Conservation (phyloP, 768 basidiomycete genomes). For the Tephrocybe rancida region DNA sequence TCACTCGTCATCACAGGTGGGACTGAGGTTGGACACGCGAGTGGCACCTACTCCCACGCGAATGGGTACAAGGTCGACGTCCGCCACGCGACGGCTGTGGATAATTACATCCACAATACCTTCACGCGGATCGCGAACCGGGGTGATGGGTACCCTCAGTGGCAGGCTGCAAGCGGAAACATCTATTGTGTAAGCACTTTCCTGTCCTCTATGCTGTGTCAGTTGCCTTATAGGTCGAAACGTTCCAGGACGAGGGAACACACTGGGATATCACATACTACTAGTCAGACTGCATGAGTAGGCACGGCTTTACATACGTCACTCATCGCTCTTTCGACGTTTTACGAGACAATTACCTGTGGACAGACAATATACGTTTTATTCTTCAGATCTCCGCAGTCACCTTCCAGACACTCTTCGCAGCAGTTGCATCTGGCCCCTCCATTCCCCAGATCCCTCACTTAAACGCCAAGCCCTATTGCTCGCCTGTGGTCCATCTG, state of each 20-base stretch:
- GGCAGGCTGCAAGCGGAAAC: constrained; percentile 27
- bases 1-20: constrained; percentile 76
- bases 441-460: constrained; percentile 44
- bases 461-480: constrained; percentile 36
- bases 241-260: background rate
- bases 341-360: too few relatives aligned
- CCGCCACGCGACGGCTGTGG: constrained; percentile 21
- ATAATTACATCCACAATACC: constrained; percentile 25
- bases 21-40: constrained; percentile 35
- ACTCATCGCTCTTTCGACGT: too few relatives aligned
- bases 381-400: constrained; percentile 37
- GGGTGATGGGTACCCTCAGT: constrained; percentile 29
- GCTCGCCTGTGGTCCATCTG: constrained; percentile 33
- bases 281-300: constrained; percentile 2
- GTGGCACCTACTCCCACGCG: constrained; percentile 26
- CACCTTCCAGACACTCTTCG: constrained; percentile 31
- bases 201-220: background rate
- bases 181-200: constrained; percentile 27
- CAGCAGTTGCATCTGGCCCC: constrained; percentile 30
- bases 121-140: constrained; percentile 29
- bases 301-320: background rate
- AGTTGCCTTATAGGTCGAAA: too few relatives aligned
- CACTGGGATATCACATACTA: constrained; percentile 12
- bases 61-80: constrained; percentile 32
- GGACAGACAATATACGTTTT: background rate